Conservation (phyloP, 768 basidiomycete species). For the Coprinellus micaceus region DNA sequence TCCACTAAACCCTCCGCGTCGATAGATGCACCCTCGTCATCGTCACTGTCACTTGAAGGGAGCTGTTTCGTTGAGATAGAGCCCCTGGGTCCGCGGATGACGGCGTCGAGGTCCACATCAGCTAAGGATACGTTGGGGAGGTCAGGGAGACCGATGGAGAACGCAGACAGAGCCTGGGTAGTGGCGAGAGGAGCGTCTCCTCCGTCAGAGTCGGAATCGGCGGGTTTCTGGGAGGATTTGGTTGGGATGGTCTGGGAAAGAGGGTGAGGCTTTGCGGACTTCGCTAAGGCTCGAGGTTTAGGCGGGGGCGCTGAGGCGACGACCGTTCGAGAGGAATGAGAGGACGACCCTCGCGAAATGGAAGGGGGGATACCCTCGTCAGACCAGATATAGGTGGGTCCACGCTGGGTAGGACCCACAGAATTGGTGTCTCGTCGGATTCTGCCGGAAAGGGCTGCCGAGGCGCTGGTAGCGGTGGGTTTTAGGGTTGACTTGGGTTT, state of each 20-base stretch:
- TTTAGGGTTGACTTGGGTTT: too few species aligned
- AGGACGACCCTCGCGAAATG: too few species aligned
- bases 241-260: too few species aligned
- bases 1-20: constrained; percentile 25
- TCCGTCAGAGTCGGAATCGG: too few species aligned
- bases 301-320: too few species aligned
- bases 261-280: too few species aligned
- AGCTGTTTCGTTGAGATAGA: constrained; percentile 31
- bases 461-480: not conserved
- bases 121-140: constrained; percentile 20
- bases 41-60: constrained; percentile 37
- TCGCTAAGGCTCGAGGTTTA: too few species aligned
- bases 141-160: not conserved
- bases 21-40: constrained; percentile 30
- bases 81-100: constrained; percentile 37
- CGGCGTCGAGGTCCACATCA: constrained; percentile 31
- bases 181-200: too few species aligned
- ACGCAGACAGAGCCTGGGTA: not conserved
- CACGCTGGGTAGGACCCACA: too few species aligned
- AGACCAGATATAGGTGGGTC: not conserved
- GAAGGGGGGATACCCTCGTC: not conserved
- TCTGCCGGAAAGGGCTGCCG: too few species aligned
- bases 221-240: too few species aligned
- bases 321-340: too few species aligned
- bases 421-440: not conserved